Evolutionary conservation across 108 stramenopile genomes (phyloP), one percentile per base, ranked within the genome.

Genomic region (Nannochloropsis salina): DNA sequence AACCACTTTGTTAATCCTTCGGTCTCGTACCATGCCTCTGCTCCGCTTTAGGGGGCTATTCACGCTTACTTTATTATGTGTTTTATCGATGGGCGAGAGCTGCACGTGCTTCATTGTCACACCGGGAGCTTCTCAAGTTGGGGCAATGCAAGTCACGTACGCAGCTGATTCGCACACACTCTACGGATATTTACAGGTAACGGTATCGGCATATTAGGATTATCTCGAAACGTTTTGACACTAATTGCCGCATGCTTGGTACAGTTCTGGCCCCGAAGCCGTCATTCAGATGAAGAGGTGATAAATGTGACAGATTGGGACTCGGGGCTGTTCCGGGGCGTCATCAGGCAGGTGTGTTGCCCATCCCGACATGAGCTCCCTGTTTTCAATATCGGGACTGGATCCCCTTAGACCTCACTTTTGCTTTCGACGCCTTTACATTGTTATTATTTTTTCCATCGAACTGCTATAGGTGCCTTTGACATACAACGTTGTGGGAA

Each of bases 401-500:
- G 3, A n/a, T 8, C 6, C 8, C 61, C n/a, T 4, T 74, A 15
- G 61, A 74, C 15, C n/a, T 6, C 61, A 74, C 61, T 74, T n/a
- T 74, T 74, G 61, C 61, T n/a, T 74, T 31, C 31, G 31, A 31
- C 1, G 31, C 31, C 31, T 31, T 31, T 31, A 1, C 0, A 31
- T 31, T 31, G 31, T 31, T 31, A 31, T 31, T 31, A 31, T 31
- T 31, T 31, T 31, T 31, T 31, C 31, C 31, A 31, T 31, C 31
- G 31, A 31, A 31, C 31, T 31, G 31, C 31, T 31, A 31, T 5
- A 80, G 18, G 47, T 74, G 61, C 61, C 61, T 74, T 74, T 74
- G n/a, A 94, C 94, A n/a, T 92, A 90, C 83, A 93, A 94, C 84
- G 94, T 94, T 22, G 87, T 94, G 42, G 93, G 93, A 3, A 94